Evolutionary conservation across 2,329 filamentous ascomycete genomes (phyloP).

Genomic region (Zymoseptoria crescenta): DNA sequence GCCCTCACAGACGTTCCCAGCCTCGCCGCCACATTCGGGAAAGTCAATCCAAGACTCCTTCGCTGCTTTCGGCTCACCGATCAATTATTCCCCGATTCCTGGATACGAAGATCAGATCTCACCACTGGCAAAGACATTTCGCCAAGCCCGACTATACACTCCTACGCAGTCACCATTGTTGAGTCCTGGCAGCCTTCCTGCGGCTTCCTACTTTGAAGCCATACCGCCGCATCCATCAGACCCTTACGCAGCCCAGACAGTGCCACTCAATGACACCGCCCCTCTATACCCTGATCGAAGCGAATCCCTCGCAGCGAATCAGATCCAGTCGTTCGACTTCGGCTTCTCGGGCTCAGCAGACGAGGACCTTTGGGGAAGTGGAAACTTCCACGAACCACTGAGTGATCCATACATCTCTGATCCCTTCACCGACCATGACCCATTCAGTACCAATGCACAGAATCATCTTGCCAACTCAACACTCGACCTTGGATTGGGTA

Average conservation of each 20-base stretch:
- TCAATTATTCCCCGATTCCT: slow-evolving; percentile 12
- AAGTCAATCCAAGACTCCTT: slow-evolving; percentile 33
- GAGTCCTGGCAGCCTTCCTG: slow-evolving; percentile 14
- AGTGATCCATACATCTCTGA: slow-evolving; percentile 10
- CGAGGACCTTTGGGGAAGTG: slow-evolving; percentile 12
- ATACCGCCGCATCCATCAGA: slow-evolving; percentile 12
- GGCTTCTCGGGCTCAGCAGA: slow-evolving; percentile 23
- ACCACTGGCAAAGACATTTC: slow-evolving; percentile 25
- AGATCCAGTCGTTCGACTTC: slow-evolving; percentile 27
- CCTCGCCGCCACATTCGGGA: slow-evolving; percentile 41
- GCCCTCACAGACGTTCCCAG: slow-evolving; percentile 33
- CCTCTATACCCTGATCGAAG: slow-evolving; percentile 22
- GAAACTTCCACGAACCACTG: slow-evolving; percentile 13
- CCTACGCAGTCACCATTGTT: slow-evolving; percentile 23
- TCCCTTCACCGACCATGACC: slow-evolving; percentile 15
- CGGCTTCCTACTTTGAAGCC: slow-evolving; percentile 18
- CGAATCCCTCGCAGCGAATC: slow-evolving; percentile 18
- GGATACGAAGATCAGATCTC: slow-evolving; percentile 25
- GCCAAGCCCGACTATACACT: slow-evolving; percentile 25
- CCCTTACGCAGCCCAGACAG: slow-evolving; percentile 15
- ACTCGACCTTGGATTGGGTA: slow-evolving; percentile 24
- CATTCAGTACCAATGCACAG: slow-evolving; percentile 11
- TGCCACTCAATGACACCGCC: slow-evolving; percentile 25
- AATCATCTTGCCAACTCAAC: slow-evolving; percentile 5
- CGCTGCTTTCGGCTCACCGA: slow-evolving; percentile 26